Percentiles rank a stretch among this genome's conserved stretches.
These are phyloP conservation scores for Epichloe coenophiala DNA, from an alignment of 2,329 filamentous ascomycete genomes.

Conservation along the genomic window DNA sequence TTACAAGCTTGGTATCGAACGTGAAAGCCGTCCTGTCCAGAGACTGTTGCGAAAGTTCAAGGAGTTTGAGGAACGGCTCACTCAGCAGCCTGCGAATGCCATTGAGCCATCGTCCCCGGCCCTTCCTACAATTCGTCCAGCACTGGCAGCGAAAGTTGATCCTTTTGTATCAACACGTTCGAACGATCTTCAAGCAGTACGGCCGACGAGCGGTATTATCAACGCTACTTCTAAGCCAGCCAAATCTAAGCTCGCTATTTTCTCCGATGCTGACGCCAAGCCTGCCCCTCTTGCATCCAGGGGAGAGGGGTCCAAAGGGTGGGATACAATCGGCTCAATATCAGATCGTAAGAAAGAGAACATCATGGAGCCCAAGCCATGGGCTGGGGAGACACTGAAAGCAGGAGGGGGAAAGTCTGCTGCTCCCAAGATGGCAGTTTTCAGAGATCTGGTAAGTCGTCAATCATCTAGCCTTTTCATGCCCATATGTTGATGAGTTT, in stretches of 20 bases:
- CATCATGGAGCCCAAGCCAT: slow-evolving; percentile 68
- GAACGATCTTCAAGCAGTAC: slow-evolving; percentile 53
- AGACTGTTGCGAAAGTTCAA: slow-evolving; percentile 78
- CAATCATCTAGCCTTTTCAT: slow-evolving; percentile 18
- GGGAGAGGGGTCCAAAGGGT: slow-evolving; percentile 53
- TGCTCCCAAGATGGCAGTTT: slow-evolving; percentile 71
- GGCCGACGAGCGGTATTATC: slow-evolving; percentile 31
- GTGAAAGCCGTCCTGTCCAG: slow-evolving; percentile 70
- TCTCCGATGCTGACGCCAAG: slow-evolving; percentile 61
- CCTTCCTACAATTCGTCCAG: slow-evolving; percentile 68
- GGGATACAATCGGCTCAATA: slow-evolving; percentile 83
- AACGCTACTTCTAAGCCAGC: slow-evolving; percentile 47
- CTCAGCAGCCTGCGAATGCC: slow-evolving; percentile 48
- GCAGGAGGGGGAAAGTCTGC: slow-evolving; percentile 72
- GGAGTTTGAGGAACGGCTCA: slow-evolving; percentile 72
- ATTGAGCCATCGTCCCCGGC: slow-evolving; percentile 73
- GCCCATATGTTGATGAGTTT: slow-evolving; percentile 70
- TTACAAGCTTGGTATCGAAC: slow-evolving; percentile 78
- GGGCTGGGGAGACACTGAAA: slow-evolving; percentile 84
- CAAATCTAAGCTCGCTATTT: slow-evolving; percentile 78
- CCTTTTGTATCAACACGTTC: slow-evolving; percentile 54
- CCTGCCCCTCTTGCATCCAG: slow-evolving; percentile 41
- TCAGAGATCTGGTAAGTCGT: slow-evolving; percentile 76
- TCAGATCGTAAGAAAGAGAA: slow-evolving; percentile 93
- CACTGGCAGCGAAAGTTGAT: slow-evolving; percentile 72